phyloP scores from a whole-genome alignment of 805 yeast genomes.

The Zygosaccharomyces gambellarensis region DNA sequence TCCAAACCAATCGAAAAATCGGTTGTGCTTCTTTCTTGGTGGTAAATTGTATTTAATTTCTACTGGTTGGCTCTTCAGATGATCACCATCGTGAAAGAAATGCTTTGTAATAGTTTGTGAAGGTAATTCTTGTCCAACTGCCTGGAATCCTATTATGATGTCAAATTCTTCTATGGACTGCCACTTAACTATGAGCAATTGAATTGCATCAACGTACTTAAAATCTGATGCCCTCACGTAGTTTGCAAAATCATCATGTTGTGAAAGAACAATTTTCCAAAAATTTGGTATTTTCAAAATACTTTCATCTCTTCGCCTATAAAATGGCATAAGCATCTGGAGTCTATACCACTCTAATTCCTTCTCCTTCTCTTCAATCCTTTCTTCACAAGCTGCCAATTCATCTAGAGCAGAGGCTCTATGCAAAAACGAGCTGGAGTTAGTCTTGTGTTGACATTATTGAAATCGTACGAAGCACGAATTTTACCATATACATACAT shows the following conservation, averaged over 20 bases:
- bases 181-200: conserved; percentile 58
- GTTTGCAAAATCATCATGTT: conserved; percentile 80
- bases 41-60: conserved; percentile 39
- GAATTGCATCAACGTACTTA: conserved; percentile 63
- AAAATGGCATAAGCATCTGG: conserved; percentile 51
- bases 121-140: conserved; percentile 44
- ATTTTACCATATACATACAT: conserved; percentile 7
- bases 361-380: conserved; percentile 55
- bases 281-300: conserved; percentile 60
- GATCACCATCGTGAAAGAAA: conserved; percentile 49
- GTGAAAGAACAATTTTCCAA: conserved; percentile 84
- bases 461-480: not conserved
- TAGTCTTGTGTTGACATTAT: not conserved
- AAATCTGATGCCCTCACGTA: conserved; percentile 72
- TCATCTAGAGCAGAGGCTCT: conserved; percentile 38
- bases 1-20: conserved; percentile 80
- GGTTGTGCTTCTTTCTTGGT: conserved; percentile 56
- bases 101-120: conserved; percentile 56
- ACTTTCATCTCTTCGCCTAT: conserved; percentile 50
- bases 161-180: conserved; percentile 46
- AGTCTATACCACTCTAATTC: conserved; percentile 53
- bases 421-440: not conserved
- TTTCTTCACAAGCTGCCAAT: conserved; percentile 54
- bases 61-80: conserved; percentile 51
- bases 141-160: conserved; percentile 55